A percentile compares a stretch with the other conserved stretches of the same genome.
Evolutionary conservation across 176 grass and related monocot genomes (phyloP).

Genomic region (Avena eriantha): DNA sequence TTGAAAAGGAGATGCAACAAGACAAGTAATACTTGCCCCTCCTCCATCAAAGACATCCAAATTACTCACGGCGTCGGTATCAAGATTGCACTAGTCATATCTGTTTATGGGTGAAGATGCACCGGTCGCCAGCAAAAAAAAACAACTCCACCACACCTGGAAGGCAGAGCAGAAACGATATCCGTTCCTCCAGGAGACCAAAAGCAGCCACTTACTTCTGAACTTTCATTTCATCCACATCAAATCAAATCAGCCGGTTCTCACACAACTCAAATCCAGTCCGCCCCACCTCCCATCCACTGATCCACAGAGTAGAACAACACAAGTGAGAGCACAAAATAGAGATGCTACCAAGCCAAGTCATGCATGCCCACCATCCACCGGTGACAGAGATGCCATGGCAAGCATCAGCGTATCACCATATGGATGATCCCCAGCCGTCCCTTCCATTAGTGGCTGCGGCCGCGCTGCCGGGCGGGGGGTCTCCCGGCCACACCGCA

Average conservation of each 20-base stretch:
- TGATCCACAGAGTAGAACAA: background rate
- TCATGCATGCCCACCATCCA: background rate
- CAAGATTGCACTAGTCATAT: background rate
- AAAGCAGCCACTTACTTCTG: background rate
- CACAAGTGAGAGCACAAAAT: no score
- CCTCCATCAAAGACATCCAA: background rate
- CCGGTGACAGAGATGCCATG: background rate
- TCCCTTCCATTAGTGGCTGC: slow-evolving; percentile 2
- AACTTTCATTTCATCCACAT: slow-evolving; percentile 9
- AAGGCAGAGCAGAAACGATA: background rate
- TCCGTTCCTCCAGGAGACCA: background rate
- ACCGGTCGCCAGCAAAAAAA: background rate
- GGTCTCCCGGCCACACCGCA: background rate
- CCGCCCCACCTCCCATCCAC: no score
- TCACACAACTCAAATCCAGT: no score
- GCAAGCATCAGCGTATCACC: background rate
- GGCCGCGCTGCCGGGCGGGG: background rate
- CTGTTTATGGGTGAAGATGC: background rate
- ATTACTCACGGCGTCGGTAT: background rate
- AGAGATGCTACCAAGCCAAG: background rate
- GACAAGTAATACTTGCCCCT: background rate
- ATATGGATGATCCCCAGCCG: slow-evolving; percentile 15
- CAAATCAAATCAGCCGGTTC: background rate
- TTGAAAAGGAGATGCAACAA: background rate
- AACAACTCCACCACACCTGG: background rate